Evolutionary conservation across 306 rosid genomes (phyloP), one percentile per base, ranked within the genome.

Genomic region (Malus sieversii): DNA sequence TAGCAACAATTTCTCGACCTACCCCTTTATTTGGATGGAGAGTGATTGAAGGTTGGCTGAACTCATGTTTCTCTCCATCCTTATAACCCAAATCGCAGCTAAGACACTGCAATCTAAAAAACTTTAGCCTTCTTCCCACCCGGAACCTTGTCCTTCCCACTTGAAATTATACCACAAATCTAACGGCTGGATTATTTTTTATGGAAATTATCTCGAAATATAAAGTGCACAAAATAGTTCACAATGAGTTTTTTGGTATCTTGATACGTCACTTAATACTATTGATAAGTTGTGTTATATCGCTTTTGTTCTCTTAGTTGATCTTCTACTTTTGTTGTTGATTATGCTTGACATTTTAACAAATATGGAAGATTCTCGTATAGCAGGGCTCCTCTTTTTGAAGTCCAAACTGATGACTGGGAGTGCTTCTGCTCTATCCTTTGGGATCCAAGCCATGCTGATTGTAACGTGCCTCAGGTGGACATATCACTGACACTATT

Each of bases 401-500:
- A 86, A 79, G 84, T 79, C 67, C 90, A 86, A 77, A 84, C 86
- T 25, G 84, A 86, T 74, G 68, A 81, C 4, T 86, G 90, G 90
- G 90, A 86, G 62, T 84, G 90, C 87, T 86, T 78, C 76, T 84
- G 86, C 81, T 84, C 81, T 66, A 60, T 81, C 46, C 84, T 76
- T 25, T 84, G 87, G 90, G 87, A 86, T 77, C 83, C 87, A 70
- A 58, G 70, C 73, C 82, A 71, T 66, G 90, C 90, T 62, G 87
- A 86, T 79, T 86, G 90, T 77, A 79, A 83, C 48, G 87, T 82
- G 55, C 84, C 86, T 66, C 90, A 86, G 90, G 90, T 86, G 74
- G n/a, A 66, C 65, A 69, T 69, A 75, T 72, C 33, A 20, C 55
- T 78, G 12, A 11, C 29, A n/a, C 23, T 53, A 10, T 13, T 44